A percentile compares a stretch with the other conserved stretches of the same genome.
Evolutionary conservation across 2,329 filamentous ascomycete genomes (phyloP).

Genomic region (Epichloe uncinata): DNA sequence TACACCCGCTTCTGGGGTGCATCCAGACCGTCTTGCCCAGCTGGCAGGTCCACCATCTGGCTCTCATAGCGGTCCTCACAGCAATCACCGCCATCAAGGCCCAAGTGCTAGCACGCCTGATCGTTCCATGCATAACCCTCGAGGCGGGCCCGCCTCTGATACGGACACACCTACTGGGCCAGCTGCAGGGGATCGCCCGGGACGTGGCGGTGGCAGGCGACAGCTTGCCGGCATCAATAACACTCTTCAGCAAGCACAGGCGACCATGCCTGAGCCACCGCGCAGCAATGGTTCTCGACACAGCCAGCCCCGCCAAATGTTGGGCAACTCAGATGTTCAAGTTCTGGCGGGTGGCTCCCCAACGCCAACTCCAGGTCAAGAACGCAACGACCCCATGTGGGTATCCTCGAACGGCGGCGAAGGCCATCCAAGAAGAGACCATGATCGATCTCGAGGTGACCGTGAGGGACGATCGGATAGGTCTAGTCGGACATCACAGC

Average conservation of each 20-base stretch:
- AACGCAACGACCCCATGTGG: slow-evolving; percentile 32
- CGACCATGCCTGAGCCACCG: slow-evolving; percentile 24
- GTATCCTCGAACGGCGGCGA: slow-evolving; percentile 19
- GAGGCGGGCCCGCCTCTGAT: slow-evolving; percentile 12
- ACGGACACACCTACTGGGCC: slow-evolving; percentile 22
- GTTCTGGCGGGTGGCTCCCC: slow-evolving; percentile 43
- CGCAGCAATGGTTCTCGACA: slow-evolving; percentile 22
- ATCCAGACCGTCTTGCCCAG: slow-evolving; percentile 38
- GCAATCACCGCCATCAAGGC: slow-evolving; percentile 16
- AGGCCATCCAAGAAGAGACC: slow-evolving; percentile 17
- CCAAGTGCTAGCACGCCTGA: slow-evolving; percentile 14
- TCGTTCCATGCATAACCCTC: slow-evolving; percentile 9
- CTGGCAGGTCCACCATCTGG: slow-evolving; percentile 22
- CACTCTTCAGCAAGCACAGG: slow-evolving; percentile 39
- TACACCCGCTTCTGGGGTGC: slow-evolving; percentile 23
- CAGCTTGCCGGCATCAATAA: slow-evolving; percentile 48
- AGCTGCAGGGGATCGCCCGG: slow-evolving; percentile 21
- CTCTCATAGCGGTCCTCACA: slow-evolving; percentile 18
- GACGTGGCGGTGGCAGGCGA: slow-evolving; percentile 29
- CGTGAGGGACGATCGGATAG: slow-evolving; percentile 28
- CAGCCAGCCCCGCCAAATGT: slow-evolving; percentile 24
- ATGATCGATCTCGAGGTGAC: slow-evolving; percentile 31
- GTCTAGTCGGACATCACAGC: slow-evolving; percentile 28
- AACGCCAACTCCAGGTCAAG: slow-evolving; percentile 33
- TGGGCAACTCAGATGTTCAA: slow-evolving; percentile 43